phyloP scores from a whole-genome alignment of 2,329 filamentous ascomycete genomes.

The Chaetothyriales sp. region DNA sequence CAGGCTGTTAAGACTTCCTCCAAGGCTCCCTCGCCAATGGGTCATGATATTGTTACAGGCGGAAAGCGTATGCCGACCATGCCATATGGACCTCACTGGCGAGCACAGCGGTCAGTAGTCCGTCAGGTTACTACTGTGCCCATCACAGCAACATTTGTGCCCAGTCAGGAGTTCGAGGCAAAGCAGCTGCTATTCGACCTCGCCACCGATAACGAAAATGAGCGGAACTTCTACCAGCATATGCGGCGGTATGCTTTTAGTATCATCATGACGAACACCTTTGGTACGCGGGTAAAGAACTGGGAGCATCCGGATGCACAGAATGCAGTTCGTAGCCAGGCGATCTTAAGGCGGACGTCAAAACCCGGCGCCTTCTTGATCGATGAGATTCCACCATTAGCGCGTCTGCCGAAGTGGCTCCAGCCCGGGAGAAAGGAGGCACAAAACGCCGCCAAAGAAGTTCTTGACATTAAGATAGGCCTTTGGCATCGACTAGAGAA shows the following conservation, averaged over 20 bases:
- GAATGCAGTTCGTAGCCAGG: slow-evolving; percentile 35
- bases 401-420: slow-evolving; percentile 29
- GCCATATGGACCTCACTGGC: slow-evolving; percentile 37
- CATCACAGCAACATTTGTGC: slow-evolving; percentile 33
- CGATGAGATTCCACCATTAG: slow-evolving; percentile 33
- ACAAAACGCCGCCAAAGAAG: slow-evolving; percentile 5
- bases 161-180: slow-evolving; percentile 38
- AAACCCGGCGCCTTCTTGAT: slow-evolving; percentile 30
- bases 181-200: slow-evolving; percentile 32
- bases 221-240: slow-evolving; percentile 30
- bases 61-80: slow-evolving; percentile 35
- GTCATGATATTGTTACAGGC: slow-evolving; percentile 21
- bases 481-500: slow-evolving; percentile 11
- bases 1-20: slow-evolving; percentile 28
- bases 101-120: slow-evolving; percentile 29
- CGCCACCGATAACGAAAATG: slow-evolving; percentile 22
- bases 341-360: slow-evolving; percentile 35
- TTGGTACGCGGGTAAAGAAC: slow-evolving; percentile 33
- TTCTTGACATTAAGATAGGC: slow-evolving; percentile 5
- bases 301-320: slow-evolving; percentile 32
- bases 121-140: slow-evolving; percentile 34
- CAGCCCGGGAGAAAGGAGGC: slow-evolving; percentile 10
- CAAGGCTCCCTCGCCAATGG: slow-evolving; percentile 20
- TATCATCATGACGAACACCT: slow-evolving; percentile 39
- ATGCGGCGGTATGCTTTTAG: slow-evolving; percentile 37